Percentiles rank a stretch among this genome's conserved stretches.
phyloP scores from a whole-genome alignment of 352 stramenopile genomes.

The Globisporangium splendens region DNA sequence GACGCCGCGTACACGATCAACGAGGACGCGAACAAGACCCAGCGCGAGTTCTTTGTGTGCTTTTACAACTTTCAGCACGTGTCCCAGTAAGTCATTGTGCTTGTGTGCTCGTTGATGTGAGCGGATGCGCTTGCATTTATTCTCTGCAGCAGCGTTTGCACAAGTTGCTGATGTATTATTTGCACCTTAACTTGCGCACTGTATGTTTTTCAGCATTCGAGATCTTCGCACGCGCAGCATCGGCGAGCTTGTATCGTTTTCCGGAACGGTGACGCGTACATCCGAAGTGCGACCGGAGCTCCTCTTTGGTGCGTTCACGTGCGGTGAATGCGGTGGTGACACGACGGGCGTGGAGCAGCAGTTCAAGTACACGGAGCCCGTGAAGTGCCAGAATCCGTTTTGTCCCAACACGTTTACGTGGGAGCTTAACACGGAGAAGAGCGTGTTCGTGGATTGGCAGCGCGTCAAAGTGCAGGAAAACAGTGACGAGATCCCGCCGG shows the following conservation, averaged over 20 bases:
- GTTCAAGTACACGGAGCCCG: conserved; percentile 96
- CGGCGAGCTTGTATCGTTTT: conserved; percentile 91
- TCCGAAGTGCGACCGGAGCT: conserved; percentile 98
- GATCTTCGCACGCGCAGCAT: conserved; percentile 92
- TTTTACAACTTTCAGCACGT: conserved; percentile 90
- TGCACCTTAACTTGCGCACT: too few relatives aligned
- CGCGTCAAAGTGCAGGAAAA: conserved; percentile 98
- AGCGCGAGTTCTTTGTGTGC: conserved; percentile 84
- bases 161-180: too few relatives aligned
- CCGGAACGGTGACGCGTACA: conserved; percentile 96
- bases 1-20: conserved; percentile 75
- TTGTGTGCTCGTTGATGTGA: too few relatives aligned
- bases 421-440: conserved; percentile 89
- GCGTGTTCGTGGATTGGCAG: conserved; percentile 99
- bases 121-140: too few relatives aligned
- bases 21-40: conserved; percentile 76
- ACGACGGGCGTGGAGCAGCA: conserved; percentile 95
- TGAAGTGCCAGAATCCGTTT: conserved; percentile 95
- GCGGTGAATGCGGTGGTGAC: conserved; percentile 91
- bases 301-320: conserved; percentile 94
- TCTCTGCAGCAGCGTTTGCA: too few relatives aligned
- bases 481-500: conserved; percentile 97
- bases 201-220: conserved; percentile 90
- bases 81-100: conserved; percentile 47
- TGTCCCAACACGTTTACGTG: conserved; percentile 90